Evolutionary conservation across 768 basidiomycete genomes (phyloP).

Genomic region (Leucocoprinus leucothites): DNA sequence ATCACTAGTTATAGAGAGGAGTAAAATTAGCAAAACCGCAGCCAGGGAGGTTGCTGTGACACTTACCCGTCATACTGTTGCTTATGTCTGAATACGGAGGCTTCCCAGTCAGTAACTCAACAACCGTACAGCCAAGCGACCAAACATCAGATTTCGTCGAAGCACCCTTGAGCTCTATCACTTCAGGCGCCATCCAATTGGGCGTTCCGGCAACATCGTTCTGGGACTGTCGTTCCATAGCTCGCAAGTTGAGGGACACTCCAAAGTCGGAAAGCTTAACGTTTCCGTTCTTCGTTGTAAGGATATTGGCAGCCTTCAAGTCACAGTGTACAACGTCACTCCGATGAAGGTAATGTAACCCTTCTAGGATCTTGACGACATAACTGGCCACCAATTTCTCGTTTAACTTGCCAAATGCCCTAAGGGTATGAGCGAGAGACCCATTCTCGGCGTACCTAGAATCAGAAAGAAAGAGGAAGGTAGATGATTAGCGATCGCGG

Average conservation of each 20-base stretch:
- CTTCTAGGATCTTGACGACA: constrained; percentile 95
- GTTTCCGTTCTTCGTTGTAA: constrained; percentile 98
- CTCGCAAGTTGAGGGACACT: constrained; percentile 92
- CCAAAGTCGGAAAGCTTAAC: constrained; percentile 98
- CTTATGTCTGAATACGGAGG: constrained; percentile 90
- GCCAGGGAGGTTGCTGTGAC: not conserved
- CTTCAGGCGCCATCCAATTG: constrained; percentile 99
- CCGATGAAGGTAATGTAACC: constrained; percentile 87
- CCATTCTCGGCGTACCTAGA: constrained; percentile 93
- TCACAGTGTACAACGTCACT: constrained; percentile 96
- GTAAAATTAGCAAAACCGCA: constrained; percentile 11
- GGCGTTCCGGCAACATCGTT: constrained; percentile 87
- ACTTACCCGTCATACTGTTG: constrained; percentile 85
- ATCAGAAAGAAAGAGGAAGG: not conserved
- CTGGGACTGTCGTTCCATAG: constrained; percentile 81
- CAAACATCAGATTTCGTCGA: constrained; percentile 93
- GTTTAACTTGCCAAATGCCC: constrained; percentile 91
- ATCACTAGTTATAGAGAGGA: constrained; percentile 59
- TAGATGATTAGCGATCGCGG: not conserved
- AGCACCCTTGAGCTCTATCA: constrained; percentile 92
- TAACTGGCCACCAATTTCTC: constrained; percentile 90
- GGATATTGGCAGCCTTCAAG: constrained; percentile 96
- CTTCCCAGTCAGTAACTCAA: constrained; percentile 88
- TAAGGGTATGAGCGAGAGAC: constrained; percentile 88
- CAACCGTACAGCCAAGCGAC: constrained; percentile 93